phyloP scores from a whole-genome alignment of 352 stramenopile species.

The Thalassiosira mediterranea region DNA sequence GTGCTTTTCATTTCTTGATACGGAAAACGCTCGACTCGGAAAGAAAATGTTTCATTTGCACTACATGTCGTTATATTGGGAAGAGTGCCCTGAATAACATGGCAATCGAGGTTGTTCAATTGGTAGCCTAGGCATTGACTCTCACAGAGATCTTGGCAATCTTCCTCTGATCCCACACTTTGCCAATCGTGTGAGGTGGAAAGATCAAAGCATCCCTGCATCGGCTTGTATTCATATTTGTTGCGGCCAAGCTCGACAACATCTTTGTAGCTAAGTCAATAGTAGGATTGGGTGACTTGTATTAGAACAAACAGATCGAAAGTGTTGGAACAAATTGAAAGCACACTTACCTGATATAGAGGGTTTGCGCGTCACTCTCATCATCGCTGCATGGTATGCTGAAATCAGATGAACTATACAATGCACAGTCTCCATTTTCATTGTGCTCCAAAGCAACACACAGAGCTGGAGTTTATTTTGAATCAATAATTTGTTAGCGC shows the following conservation, averaged over 20 bases:
- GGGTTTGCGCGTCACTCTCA: too few species aligned
- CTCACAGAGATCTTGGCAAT: conserved; percentile 7
- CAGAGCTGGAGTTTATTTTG: too few species aligned
- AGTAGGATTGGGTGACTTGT: too few species aligned
- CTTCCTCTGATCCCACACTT: conserved; percentile 13
- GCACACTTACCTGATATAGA: too few species aligned
- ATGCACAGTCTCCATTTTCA: conserved; percentile 9
- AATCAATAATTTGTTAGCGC: too few species aligned
- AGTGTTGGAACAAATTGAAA: too few species aligned
- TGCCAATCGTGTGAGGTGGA: not conserved
- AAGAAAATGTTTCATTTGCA: conserved; percentile 11
- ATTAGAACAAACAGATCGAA: too few species aligned
- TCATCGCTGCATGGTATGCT: conserved; percentile 7
- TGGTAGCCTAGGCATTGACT: conserved; percentile 21
- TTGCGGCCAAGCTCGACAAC: conserved; percentile 12
- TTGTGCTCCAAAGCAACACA: conserved; percentile 33
- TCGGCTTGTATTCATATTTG: conserved; percentile 24
- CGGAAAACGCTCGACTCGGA: conserved; percentile 23
- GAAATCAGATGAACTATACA: conserved; percentile 33
- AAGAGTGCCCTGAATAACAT: conserved; percentile 1
- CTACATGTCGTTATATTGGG: not conserved
- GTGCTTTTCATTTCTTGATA: conserved; percentile 26
- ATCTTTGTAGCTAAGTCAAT: conserved; percentile 35
- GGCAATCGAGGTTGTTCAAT: not conserved
- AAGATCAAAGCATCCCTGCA: conserved; percentile 13